These are phyloP conservation scores for Podosphaera xanthii DNA, from an alignment of 2,329 filamentous ascomycete genomes.

Conservation along the genomic window DNA sequence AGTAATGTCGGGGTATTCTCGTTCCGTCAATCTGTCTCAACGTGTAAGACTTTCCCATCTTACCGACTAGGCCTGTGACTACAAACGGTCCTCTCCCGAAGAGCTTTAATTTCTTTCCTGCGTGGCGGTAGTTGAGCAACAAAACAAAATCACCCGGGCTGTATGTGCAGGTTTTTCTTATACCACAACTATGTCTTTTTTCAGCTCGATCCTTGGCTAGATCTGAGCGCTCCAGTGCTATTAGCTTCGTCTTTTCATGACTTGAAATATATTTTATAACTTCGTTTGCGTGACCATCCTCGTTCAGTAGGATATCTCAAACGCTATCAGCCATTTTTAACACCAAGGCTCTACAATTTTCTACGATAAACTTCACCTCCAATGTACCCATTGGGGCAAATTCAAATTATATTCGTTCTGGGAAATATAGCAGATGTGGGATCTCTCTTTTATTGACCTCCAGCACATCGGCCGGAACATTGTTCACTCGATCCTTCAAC, in stretches of 20 bases:
- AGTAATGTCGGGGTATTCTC: neutral
- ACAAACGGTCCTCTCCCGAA: neutral
- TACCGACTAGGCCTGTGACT: neutral
- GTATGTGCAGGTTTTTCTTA: neutral
- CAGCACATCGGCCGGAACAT: neutral
- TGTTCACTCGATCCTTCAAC: neutral
- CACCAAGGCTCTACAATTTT: neutral
- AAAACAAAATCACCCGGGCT: neutral
- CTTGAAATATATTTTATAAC: neutral
- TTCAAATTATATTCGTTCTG: neutral
- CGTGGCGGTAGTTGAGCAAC: neutral
- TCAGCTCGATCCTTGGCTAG: neutral
- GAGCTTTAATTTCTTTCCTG: neutral
- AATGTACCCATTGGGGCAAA: neutral
- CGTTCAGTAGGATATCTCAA: neutral
- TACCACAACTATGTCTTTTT: neutral
- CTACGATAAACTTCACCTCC: neutral
- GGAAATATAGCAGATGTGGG: neutral
- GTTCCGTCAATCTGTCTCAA: neutral
- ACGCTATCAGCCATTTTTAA: neutral
- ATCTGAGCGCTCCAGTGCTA: neutral
- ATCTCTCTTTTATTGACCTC: neutral
- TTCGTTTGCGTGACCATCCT: neutral
- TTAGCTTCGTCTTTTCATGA: neutral
- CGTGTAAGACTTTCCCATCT: neutral